Percentiles rank a stretch among this genome's conserved stretches.
Conservation (phyloP, 345 rosid species). For the Arabidopsis thaliana region TAIR10.1 NC_003076.8:6597501-6598000, state of each 20-base stretch:
- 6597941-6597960: not conserved
- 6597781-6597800: conserved; percentile 14
- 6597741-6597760: conserved; percentile 15
- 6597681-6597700: conserved; percentile 48
- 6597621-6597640: conserved; percentile 93
- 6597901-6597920: too few species aligned
- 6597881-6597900: too few species aligned
- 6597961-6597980: not conserved
- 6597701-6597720: conserved; percentile 50
- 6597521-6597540: conserved; percentile 68
- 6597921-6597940: too few species aligned
- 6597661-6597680: conserved; percentile 62
- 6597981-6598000: not conserved
- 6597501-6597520: conserved; percentile 49
- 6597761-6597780: not conserved
- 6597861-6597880: too few species aligned
- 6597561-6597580: conserved; percentile 91
- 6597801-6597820: not conserved
- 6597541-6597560: conserved; percentile 68
- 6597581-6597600: conserved; percentile 83
- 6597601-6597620: conserved; percentile 73
- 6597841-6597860: not conserved
- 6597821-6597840: not conserved
- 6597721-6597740: conserved; percentile 21
- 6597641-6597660: conserved; percentile 67